phyloP scores from a whole-genome alignment of 2,329 filamentous ascomycete genomes.

The Colletotrichum lindemuthianum region DNA sequence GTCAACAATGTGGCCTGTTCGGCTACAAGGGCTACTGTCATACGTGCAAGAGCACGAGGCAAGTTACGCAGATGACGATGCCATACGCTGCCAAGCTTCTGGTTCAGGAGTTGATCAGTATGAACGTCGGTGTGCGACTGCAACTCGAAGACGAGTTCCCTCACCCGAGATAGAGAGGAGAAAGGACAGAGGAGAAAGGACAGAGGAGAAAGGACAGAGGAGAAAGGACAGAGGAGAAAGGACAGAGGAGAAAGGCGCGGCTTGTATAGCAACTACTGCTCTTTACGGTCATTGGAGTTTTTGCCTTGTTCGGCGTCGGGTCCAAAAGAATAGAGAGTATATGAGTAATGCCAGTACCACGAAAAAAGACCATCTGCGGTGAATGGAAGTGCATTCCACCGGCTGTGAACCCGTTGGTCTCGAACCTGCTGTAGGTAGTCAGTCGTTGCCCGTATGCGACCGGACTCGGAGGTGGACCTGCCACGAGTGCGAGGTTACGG shows the following conservation, averaged over 20 bases:
- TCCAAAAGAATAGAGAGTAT: constrained; percentile 22
- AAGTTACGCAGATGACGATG: constrained; percentile 93
- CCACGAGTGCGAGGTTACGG: neutral
- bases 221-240: neutral
- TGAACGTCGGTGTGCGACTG: constrained; percentile 96
- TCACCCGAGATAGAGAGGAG: constrained; percentile 54
- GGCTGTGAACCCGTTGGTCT: neutral
- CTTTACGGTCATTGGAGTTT: constrained; percentile 26
- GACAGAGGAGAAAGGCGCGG: constrained; percentile 1
- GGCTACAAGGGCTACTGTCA: constrained; percentile 96
- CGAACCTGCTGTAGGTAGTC: constrained; percentile 1
- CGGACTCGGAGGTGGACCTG: constrained; percentile 13
- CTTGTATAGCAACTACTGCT: constrained; percentile 24
- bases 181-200: no score
- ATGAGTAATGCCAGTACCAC: constrained; percentile 13
- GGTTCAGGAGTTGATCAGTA: constrained; percentile 95
- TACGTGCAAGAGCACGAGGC: constrained; percentile 85
- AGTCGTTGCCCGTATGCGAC: constrained; percentile 1
- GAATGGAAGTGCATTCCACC: neutral
- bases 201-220: neutral
- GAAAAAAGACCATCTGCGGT: neutral
- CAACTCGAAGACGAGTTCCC: constrained; percentile 96
- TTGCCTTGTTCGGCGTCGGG: constrained; percentile 15
- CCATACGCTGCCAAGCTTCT: constrained; percentile 97
- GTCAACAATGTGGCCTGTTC: constrained; percentile 93